Percentiles rank a stretch among this genome's conserved stretches.
Conservation (phyloP, 2,329 filamentous ascomycete species). For the Alternaria rosae region DNA sequence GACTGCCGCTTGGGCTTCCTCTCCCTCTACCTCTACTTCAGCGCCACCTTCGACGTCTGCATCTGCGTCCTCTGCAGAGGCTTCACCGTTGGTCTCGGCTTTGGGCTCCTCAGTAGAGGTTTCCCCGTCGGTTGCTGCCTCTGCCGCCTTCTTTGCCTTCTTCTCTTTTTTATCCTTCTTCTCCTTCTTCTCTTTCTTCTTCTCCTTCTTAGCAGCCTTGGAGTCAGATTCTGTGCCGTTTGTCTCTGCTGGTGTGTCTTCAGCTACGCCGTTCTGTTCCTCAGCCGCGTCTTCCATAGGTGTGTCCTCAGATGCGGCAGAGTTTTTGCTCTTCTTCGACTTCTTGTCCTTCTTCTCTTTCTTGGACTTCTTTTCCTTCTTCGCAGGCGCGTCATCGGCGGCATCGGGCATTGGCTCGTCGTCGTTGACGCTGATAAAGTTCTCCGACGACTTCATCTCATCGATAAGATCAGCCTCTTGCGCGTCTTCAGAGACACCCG, state of each 20-base stretch:
- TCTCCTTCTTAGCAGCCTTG: constrained; percentile 29
- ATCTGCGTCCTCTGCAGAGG: constrained; percentile 21
- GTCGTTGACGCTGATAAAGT: constrained; percentile 24
- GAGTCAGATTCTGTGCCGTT: constrained; percentile 20
- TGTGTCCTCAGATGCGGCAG: constrained; percentile 13
- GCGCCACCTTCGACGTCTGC: constrained; percentile 25
- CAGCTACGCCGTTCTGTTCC: constrained; percentile 15
- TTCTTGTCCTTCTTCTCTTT: constrained; percentile 36
- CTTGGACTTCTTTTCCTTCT: constrained; percentile 33
- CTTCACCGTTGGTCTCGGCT: constrained; percentile 25
- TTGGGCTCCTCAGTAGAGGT: constrained; percentile 20
- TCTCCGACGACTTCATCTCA: constrained; percentile 21
- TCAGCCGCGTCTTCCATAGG: constrained; percentile 16
- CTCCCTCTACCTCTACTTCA: constrained; percentile 25
- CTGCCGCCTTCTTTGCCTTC: constrained; percentile 34
- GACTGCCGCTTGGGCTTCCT: constrained; percentile 17
- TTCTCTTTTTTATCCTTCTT: constrained; percentile 40
- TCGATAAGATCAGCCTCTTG: constrained; percentile 22
- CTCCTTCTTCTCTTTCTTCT: constrained; percentile 38
- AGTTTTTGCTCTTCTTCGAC: constrained; percentile 22
- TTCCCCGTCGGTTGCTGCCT: constrained; percentile 23
- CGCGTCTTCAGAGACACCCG: constrained; percentile 9
- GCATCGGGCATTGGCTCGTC: constrained; percentile 32
- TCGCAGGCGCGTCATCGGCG: constrained; percentile 19
- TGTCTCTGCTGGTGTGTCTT: constrained; percentile 19